Evolutionary conservation across 768 basidiomycete species (phyloP).

Genomic region (Solioccasus polychromus): DNA sequence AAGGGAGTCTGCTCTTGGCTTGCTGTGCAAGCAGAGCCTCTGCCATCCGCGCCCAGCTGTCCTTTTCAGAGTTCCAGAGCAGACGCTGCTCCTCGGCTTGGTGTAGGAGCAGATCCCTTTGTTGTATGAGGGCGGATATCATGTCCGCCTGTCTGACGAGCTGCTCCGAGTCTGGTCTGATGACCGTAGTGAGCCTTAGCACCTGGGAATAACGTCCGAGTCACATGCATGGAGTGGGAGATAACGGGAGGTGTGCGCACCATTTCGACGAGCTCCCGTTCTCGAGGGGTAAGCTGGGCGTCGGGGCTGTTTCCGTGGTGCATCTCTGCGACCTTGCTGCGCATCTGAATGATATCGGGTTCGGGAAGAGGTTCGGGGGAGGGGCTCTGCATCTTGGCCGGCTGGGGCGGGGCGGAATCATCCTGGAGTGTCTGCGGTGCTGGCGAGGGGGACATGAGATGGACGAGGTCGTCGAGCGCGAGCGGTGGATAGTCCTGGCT

Average conservation of each 20-base stretch:
- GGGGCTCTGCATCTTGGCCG: conserved; percentile 16
- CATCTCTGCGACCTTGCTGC: conserved; percentile 44
- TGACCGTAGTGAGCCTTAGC: conserved; percentile 42
- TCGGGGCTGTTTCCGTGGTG: conserved; percentile 28
- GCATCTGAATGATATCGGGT: conserved; percentile 48
- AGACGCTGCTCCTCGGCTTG: conserved; percentile 57
- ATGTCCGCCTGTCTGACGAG: conserved; percentile 59
- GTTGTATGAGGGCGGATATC: conserved; percentile 52
- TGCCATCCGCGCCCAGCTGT: conserved; percentile 62
- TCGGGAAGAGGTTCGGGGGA: conserved; percentile 42
- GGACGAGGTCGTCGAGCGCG: conserved; percentile 55
- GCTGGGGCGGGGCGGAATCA: conserved; percentile 21
- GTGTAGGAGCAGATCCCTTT: conserved; percentile 55
- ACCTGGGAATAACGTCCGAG: conserved; percentile 37
- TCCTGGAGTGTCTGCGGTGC: conserved; percentile 24
- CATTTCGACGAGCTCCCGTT: conserved; percentile 57
- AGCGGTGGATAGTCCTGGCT: conserved; percentile 39
- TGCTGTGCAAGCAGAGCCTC: conserved; percentile 59
- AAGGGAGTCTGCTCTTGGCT: conserved; percentile 37
- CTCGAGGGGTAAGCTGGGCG: conserved; percentile 31
- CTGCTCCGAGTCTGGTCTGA: conserved; percentile 42
- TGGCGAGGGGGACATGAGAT: conserved; percentile 52
- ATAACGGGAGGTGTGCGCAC: conserved; percentile 36
- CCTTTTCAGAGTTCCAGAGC: conserved; percentile 60
- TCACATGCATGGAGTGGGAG: conserved; percentile 4